phyloP scores from a whole-genome alignment of 129 eudicot species.

The Flaveria linearis region DNA sequence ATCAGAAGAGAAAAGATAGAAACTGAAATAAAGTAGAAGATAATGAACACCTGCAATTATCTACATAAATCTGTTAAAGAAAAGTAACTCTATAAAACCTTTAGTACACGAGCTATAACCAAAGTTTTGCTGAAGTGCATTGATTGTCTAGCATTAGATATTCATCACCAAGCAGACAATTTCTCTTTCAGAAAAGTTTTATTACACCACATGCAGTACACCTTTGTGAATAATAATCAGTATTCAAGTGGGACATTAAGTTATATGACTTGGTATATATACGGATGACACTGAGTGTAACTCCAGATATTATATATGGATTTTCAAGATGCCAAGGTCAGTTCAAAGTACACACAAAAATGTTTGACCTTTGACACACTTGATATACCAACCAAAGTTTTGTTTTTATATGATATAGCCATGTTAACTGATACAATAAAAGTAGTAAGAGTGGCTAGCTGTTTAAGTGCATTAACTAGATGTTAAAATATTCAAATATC shows the following conservation, averaged over 20 bases:
- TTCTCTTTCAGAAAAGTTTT: slow-evolving; percentile 10
- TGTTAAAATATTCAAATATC: not conserved
- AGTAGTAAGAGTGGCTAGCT: not conserved
- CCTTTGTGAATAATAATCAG: not conserved
- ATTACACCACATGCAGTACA: not conserved
- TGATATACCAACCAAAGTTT: not conserved
- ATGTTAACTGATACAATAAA: not conserved
- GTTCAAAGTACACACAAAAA: not conserved
- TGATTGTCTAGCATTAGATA: not conserved
- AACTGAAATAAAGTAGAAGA: slow-evolving; percentile 14
- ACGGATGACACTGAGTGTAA: not conserved
- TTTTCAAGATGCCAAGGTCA: not conserved
- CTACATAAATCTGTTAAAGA: not conserved
- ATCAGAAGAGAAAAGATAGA: slow-evolving; percentile 5
- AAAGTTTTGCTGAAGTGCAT: slow-evolving; percentile 1
- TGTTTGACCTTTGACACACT: not conserved
- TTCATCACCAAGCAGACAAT: not conserved
- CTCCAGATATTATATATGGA: not conserved
- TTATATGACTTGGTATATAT: not conserved
- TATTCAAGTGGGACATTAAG: not conserved
- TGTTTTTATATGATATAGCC: not conserved
- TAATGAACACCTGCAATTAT: not conserved
- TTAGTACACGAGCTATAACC: slow-evolving; percentile 1
- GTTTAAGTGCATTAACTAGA: slow-evolving; percentile 3
- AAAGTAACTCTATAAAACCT: not conserved